Percentiles rank a stretch among this genome's conserved stretches.
phyloP scores from a whole-genome alignment of 1,284 basidiomycete genomes.

The Fistulinella cinereoalba region DNA sequence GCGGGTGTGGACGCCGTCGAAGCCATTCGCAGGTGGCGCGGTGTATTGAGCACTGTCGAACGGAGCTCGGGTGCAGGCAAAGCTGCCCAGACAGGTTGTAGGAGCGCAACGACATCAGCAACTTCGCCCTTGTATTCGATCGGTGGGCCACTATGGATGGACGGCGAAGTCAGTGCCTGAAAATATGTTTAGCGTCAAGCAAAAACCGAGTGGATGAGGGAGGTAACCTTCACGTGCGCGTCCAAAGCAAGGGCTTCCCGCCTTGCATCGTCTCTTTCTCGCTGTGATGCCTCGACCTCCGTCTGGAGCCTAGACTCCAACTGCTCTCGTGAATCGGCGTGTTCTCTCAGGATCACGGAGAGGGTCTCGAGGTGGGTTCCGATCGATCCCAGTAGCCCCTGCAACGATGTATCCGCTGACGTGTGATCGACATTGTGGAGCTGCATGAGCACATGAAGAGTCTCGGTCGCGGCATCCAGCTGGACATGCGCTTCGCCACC shows the following conservation, averaged over 20 bases:
- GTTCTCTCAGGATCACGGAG: conserved; percentile 47
- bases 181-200: conserved; percentile 6
- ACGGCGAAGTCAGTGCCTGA: conserved; percentile 24
- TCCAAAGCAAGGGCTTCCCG: conserved; percentile 46
- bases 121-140: conserved; percentile 52
- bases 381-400: conserved; percentile 50
- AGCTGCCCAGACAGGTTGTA: conserved; percentile 74
- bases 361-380: conserved; percentile 55
- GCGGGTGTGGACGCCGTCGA: conserved; percentile 34
- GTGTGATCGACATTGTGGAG: conserved; percentile 52
- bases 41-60: conserved; percentile 56
- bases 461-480: conserved; percentile 46
- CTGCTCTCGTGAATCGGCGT: conserved; percentile 44
- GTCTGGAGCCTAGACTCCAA: conserved; percentile 52
- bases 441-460: conserved; percentile 49
- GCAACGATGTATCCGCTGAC: conserved; percentile 50
- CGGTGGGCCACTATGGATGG: conserved; percentile 29
- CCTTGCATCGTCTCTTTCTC: conserved; percentile 53
- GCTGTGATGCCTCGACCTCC: conserved; percentile 55
- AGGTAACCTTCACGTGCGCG: conserved; percentile 43
- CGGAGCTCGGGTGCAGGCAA: conserved; percentile 79
- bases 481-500: conserved; percentile 42
- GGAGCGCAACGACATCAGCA: conserved; percentile 55
- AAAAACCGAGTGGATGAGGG: conserved; percentile 1
- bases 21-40: conserved; percentile 47